Conservation (phyloP, 805 yeast genomes). For the Ogataea methanolica region DNA sequence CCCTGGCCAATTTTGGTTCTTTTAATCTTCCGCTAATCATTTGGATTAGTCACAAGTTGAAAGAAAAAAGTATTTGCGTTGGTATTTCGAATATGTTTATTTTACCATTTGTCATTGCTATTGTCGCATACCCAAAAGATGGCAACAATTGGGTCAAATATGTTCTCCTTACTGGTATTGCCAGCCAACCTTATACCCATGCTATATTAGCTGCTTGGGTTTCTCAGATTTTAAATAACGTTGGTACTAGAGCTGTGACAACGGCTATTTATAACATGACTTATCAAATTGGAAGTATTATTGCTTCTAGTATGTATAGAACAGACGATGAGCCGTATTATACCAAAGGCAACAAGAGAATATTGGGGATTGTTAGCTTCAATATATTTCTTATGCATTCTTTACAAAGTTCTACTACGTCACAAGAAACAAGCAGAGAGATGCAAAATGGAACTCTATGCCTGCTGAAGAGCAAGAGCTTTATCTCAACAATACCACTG, state of each 20-base stretch:
- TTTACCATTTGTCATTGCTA: conserved; percentile 8
- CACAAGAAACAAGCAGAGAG: conserved; percentile 30
- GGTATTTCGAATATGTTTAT: conserved; percentile 44
- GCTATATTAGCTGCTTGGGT: conserved; percentile 30
- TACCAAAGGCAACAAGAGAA: conserved; percentile 24
- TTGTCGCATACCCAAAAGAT: conserved; percentile 10
- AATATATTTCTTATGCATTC: conserved; percentile 23
- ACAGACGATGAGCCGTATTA: conserved; percentile 28
- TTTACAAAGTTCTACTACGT: conserved; percentile 22
- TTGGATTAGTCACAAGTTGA: conserved; percentile 29
- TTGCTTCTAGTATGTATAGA: conserved; percentile 27
- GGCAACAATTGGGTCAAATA: conserved; percentile 15
- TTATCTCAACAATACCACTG: conserved; percentile 32
- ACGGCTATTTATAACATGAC: conserved; percentile 29
- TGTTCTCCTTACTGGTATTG: conserved; percentile 11
- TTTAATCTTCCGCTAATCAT: conserved; percentile 29
- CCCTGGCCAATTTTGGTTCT: conserved; percentile 36
- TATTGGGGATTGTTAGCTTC: conserved; percentile 21
- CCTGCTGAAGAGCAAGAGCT: conserved; percentile 37
- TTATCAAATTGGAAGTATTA: conserved; percentile 26
- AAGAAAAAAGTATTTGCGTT: conserved; percentile 47
- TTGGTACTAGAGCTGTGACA: conserved; percentile 27
- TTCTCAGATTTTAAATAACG: conserved; percentile 26
- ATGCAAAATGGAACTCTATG: conserved; percentile 42
- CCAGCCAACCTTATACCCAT: conserved; percentile 40